A percentile compares a stretch with the other conserved stretches of the same genome.
Conservation (phyloP, 75 land plant species). For the Pinus taeda region DNA sequence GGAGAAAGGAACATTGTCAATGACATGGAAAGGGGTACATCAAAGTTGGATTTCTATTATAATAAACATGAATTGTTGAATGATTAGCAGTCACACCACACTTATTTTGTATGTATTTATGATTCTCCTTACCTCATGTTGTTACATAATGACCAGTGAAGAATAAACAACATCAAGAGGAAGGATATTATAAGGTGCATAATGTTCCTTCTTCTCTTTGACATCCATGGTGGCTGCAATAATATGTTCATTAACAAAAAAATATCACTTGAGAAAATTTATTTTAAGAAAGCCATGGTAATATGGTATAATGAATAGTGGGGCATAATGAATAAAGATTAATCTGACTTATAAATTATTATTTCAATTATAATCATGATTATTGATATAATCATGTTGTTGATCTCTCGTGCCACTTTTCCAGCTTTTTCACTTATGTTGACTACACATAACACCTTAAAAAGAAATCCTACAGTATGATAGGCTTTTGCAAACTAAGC, state of each 20-base stretch:
- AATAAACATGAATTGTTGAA: too few species aligned
- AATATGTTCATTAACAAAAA: constrained; percentile 47
- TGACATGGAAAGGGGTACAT: background rate
- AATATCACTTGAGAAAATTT: background rate
- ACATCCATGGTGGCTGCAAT: constrained; percentile 93
- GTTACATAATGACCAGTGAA: constrained; percentile 83
- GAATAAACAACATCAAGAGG: constrained; percentile 92
- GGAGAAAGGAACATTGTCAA: background rate
- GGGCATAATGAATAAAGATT: too few species aligned
- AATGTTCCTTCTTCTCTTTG: constrained; percentile 89
- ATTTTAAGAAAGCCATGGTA: background rate
- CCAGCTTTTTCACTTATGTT: constrained; percentile 73
- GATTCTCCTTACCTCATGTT: constrained; percentile 29
- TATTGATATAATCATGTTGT: background rate
- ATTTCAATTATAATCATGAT: too few species aligned
- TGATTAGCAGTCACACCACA: too few species aligned
- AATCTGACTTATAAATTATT: too few species aligned
- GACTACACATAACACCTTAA: constrained; percentile 96
- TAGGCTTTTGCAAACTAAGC: constrained; percentile 87
- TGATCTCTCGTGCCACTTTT: constrained; percentile 47
- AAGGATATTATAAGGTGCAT: constrained; percentile 91
- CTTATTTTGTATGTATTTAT: background rate
- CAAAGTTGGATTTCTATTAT: background rate
- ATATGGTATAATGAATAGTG: background rate
- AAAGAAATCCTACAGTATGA: constrained; percentile 88